Percentiles rank a stretch among this genome's conserved stretches.
These are phyloP conservation scores for Trichosporon coremiiforme DNA, from an alignment of 1,284 basidiomycete species.

Conservation along the genomic window DNA sequence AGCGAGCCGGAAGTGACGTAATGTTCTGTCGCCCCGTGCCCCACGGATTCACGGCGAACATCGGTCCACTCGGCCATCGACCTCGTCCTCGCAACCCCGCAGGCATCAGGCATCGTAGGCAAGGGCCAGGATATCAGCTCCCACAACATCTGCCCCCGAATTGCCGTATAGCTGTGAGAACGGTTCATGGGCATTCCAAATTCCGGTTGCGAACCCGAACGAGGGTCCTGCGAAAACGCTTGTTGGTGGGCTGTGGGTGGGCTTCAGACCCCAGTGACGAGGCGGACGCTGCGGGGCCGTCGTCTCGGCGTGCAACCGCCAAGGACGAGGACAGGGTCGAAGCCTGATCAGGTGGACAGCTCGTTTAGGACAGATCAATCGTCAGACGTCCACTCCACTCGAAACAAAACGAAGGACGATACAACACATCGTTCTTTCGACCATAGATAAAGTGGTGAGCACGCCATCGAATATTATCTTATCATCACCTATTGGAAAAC, in stretches of 20 bases:
- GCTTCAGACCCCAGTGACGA: neutral
- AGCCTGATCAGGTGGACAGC: neutral
- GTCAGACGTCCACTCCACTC: neutral
- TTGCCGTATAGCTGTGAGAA: neutral
- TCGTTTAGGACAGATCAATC: neutral
- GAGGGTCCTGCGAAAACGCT: neutral
- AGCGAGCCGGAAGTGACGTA: neutral
- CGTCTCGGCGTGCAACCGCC: neutral
- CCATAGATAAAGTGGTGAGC: slow-evolving; percentile 14
- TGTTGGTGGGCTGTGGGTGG: neutral
- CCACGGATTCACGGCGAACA: slow-evolving; percentile 3
- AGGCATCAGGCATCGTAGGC: neutral
- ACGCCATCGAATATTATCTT: slow-evolving; percentile 3
- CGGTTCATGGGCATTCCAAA: slow-evolving; percentile 6
- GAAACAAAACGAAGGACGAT: neutral
- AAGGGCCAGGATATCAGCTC: neutral
- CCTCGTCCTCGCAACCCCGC: neutral
- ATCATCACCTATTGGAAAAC: slow-evolving; percentile 16
- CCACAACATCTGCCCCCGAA: neutral
- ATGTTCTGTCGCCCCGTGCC: neutral
- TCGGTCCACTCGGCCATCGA: neutral
- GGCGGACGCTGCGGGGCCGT: neutral
- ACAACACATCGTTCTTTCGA: neutral
- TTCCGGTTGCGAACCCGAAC: neutral
- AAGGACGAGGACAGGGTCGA: neutral